A percentile compares a stretch with the other conserved stretches of the same genome.
Evolutionary conservation across 768 basidiomycete species (phyloP).

Genomic region (Termitomyces sp.): DNA sequence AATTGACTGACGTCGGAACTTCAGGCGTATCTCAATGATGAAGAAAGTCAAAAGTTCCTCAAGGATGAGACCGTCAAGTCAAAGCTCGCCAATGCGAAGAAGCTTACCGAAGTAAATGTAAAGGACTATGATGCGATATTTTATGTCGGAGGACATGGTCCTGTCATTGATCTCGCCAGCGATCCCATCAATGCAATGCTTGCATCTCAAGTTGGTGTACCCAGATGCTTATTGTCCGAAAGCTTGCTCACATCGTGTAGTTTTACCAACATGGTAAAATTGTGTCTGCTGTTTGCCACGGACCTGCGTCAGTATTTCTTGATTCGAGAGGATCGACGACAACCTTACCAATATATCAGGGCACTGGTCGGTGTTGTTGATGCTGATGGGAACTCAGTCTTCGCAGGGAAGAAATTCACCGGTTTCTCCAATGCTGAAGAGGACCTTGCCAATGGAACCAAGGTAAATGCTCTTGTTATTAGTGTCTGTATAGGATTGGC

Average conservation of each 20-base stretch:
- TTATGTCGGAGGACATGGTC: conserved; percentile 78
- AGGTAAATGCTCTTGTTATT: conserved; percentile 25
- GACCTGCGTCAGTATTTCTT: conserved; percentile 49
- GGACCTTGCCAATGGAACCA: conserved; percentile 34
- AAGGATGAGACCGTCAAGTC: conserved; percentile 45
- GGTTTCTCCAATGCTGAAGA: conserved; percentile 76
- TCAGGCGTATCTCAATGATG: conserved; percentile 48
- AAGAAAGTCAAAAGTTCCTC: conserved; percentile 52
- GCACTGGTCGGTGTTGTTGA: conserved; percentile 56
- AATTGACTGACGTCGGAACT: neutral
- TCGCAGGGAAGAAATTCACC: conserved; percentile 51
- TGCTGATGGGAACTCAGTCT: conserved; percentile 55
- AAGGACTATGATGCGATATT: conserved; percentile 70
- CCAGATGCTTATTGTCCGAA: neutral
- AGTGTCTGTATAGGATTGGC: neutral
- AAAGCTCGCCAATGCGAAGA: conserved; percentile 53
- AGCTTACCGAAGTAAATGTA: conserved; percentile 51
- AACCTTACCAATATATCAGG: conserved; percentile 19
- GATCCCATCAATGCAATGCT: conserved; percentile 55
- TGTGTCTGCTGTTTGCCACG: conserved; percentile 75
- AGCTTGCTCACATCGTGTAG: conserved; percentile 24
- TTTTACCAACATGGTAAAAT: conserved; percentile 67
- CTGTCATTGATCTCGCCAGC: conserved; percentile 62
- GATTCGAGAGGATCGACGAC: neutral
- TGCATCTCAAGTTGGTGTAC: conserved; percentile 41